Evolutionary conservation across 768 basidiomycete species (phyloP), one percentile per base, ranked within the genome.

Genomic region (Steccherinum ochraceum): DNA sequence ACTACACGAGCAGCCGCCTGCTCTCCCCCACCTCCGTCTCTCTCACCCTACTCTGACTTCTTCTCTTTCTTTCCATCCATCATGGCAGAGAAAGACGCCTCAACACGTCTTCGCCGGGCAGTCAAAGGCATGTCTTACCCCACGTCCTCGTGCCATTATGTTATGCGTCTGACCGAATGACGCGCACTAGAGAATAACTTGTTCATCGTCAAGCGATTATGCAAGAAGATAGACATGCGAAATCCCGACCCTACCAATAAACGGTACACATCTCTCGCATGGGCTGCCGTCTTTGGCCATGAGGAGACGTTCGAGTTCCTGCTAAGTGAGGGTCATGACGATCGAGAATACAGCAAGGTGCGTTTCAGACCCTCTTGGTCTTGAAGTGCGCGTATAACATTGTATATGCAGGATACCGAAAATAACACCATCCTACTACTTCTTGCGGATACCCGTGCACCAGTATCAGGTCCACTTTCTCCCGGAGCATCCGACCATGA

Each of bases 281-380:
- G 92, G 93, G 83, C 93, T 2, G 93, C 93, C 19, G 79, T 87
- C 0, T 78, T 90, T 35, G 92, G 89, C 0, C 83, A 90, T 54
- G 86, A 94, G 62, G 93, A 95, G 63, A 93, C 90, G 1, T 97
- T 95, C 58, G 93, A 96, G 61, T 96, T 86, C 68, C 73, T 97
- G 49, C 72, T 95, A 48, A 79, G 75, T 55, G 81, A 78, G 19
- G 92, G 92, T 25, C 94, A 96, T 64, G 94, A 97, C 64, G 93
- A 97, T 62, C 84, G 89, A 51, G 94, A 97, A 67, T 72, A 93
- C 53, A 93, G 87, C 69, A 82, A 81, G 76, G 94, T 93, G 63
- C 60, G 84, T 73, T 23, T n/a, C 41, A 7, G 30, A 7, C 30
- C 7, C 41, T 5, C 41, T 23, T 23, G 18, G 19, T 39, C 41